These are phyloP conservation scores for Kregervanrija delftensis DNA, from an alignment of 805 yeast species.

Conservation along the genomic window DNA sequence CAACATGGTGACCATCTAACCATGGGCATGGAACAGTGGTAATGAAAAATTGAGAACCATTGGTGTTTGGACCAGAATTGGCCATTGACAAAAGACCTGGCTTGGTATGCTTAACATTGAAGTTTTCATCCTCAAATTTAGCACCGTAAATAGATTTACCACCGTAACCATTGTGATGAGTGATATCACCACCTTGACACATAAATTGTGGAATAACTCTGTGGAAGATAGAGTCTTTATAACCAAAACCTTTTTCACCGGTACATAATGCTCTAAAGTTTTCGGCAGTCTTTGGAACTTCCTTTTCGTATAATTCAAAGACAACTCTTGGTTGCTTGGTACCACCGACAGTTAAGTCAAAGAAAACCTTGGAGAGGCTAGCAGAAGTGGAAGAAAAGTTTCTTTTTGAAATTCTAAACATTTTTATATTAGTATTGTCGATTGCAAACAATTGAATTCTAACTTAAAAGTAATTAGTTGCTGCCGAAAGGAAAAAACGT, in stretches of 20 bases:
- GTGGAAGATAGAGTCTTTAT: conserved; percentile 83
- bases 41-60: conserved; percentile 96
- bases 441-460: background rate
- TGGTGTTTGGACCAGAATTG: conserved; percentile 97
- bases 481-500: background rate
- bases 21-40: conserved; percentile 84
- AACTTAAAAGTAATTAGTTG: too few species aligned
- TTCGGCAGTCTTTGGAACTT: conserved; percentile 92
- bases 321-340: conserved; percentile 48
- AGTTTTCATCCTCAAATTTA: conserved; percentile 74
- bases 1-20: conserved; percentile 93
- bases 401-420: conserved; percentile 32
- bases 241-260: conserved; percentile 89
- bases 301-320: conserved; percentile 84
- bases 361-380: conserved; percentile 44
- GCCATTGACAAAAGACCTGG: conserved; percentile 91
- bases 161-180: conserved; percentile 81
- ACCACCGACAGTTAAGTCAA: conserved; percentile 53
- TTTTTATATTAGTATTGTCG: conserved; percentile 1
- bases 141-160: conserved; percentile 83
- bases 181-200: conserved; percentile 93
- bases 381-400: conserved; percentile 42
- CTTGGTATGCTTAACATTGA: conserved; percentile 63
- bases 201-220: conserved; percentile 93
- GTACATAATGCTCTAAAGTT: conserved; percentile 91